These are phyloP conservation scores for Leishmania martiniquensis DNA, from an alignment of 208 protist species.

Conservation along the genomic window DNA sequence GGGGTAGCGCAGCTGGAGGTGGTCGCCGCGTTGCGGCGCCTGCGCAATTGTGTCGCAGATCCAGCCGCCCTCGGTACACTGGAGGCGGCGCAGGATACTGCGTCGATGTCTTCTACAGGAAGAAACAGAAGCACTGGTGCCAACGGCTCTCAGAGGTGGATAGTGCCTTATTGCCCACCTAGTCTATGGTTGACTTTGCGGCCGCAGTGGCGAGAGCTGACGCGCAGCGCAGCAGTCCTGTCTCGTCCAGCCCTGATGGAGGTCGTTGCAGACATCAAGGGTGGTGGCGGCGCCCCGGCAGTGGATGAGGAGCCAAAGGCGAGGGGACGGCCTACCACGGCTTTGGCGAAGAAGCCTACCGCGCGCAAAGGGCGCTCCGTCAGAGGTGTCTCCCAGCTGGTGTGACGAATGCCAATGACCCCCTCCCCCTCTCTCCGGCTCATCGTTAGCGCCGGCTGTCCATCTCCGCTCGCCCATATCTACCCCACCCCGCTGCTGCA, in stretches of 20 bases:
- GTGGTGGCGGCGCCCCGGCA: not conserved
- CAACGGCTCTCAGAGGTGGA: constrained; percentile 1
- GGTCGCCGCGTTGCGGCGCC: constrained; percentile 17
- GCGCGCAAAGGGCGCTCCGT: not conserved
- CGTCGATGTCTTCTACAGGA: not conserved
- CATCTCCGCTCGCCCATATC: not conserved
- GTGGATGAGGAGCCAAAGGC: not conserved
- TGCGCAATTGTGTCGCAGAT: constrained; percentile 11
- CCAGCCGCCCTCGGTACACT: constrained; percentile 9
- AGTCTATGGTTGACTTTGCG: constrained; percentile 26
- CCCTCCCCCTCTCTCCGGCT: too few species aligned
- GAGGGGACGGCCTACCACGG: not conserved
- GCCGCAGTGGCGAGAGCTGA: constrained; percentile 28
- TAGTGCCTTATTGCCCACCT: constrained; percentile 27
- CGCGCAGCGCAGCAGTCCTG: constrained; percentile 8
- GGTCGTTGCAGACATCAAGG: constrained; percentile 14
- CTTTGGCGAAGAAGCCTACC: not conserved
- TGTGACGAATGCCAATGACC: not conserved
- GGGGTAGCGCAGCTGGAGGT: constrained; percentile 30
- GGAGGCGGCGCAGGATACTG: constrained; percentile 10
- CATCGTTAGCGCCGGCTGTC: not conserved
- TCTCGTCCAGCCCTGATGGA: constrained; percentile 9
- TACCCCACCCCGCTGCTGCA: not conserved
- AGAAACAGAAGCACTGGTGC: not conserved
- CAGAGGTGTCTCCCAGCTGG: not conserved